phyloP scores from a whole-genome alignment of 2,329 filamentous ascomycete species.

The Botrytis tulipae region DNA sequence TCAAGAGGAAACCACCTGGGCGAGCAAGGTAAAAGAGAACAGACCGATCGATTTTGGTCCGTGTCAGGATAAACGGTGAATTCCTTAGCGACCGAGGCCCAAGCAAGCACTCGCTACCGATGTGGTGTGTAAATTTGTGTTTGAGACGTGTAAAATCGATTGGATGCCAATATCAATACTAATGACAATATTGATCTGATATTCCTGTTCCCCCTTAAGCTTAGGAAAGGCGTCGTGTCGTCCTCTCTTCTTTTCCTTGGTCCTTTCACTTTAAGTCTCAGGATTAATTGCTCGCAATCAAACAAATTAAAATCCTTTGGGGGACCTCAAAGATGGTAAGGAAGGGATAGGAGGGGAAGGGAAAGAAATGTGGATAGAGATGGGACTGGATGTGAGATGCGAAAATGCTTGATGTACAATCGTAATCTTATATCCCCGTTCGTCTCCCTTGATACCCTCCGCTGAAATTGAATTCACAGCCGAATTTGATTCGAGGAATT shows the following conservation, averaged over 20 bases:
- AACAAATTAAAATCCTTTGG: constrained; percentile 2
- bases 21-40: background rate
- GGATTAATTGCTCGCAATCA: constrained; percentile 10
- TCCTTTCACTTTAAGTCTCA: background rate
- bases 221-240: background rate
- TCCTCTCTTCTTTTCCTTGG: background rate
- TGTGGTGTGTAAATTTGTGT: constrained; percentile 4
- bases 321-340: background rate
- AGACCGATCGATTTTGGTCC: background rate
- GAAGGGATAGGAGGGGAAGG: background rate
- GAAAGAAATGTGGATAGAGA: constrained; percentile 1
- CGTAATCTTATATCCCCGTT: constrained; percentile 9
- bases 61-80: constrained; percentile 15
- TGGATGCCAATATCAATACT: background rate
- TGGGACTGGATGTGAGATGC: constrained; percentile 4
- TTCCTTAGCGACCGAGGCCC: constrained; percentile 28
- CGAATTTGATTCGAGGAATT: constrained; percentile 17
- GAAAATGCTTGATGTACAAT: constrained; percentile 13
- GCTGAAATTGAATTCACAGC: background rate
- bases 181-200: background rate
- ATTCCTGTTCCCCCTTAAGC: background rate
- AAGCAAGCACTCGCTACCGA: background rate
- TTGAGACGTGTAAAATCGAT: constrained; percentile 1
- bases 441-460: constrained; percentile 11
- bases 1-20: background rate